These are phyloP conservation scores for Venturia pyrina DNA, from an alignment of 2,329 filamentous ascomycete species.

Conservation along the genomic window DNA sequence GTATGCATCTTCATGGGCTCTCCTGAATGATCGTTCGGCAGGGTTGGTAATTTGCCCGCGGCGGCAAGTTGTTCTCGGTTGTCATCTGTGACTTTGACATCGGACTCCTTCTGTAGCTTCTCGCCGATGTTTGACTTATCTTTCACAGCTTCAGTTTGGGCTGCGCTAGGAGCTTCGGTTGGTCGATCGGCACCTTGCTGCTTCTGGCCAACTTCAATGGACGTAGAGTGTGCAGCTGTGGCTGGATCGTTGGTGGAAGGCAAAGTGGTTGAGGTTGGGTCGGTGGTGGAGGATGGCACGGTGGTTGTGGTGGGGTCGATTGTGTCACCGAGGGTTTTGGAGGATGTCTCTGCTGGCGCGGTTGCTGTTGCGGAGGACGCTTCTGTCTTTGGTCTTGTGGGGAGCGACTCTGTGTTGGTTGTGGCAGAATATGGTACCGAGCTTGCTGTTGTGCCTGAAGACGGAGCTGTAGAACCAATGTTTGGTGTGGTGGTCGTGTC, in stretches of 20 bases:
- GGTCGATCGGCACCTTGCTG: constrained; percentile 29
- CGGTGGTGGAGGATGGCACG: constrained; percentile 15
- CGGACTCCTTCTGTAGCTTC: constrained; percentile 11
- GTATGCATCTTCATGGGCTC: constrained; percentile 21
- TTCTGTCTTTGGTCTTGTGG: neutral
- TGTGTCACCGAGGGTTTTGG: neutral
- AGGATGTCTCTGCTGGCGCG: neutral
- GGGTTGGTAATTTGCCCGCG: constrained; percentile 13
- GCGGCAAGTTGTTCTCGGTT: constrained; percentile 8
- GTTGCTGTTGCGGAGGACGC: too few species aligned
- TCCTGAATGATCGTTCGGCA: constrained; percentile 20
- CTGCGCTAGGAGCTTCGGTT: constrained; percentile 26
- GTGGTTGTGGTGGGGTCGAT: neutral
- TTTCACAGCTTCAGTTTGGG: constrained; percentile 17
- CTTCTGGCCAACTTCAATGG: constrained; percentile 18
- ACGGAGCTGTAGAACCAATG: neutral
- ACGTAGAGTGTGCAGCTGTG: constrained; percentile 13
- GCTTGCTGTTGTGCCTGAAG: constrained; percentile 12
- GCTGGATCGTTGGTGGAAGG: neutral
- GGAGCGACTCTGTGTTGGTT: neutral
- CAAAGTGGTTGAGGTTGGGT: constrained; percentile 2
- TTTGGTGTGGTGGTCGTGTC: neutral
- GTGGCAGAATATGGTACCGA: neutral
- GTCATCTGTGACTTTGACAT: constrained; percentile 6
- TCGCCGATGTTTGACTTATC: constrained; percentile 22